Conservation (phyloP, 768 basidiomycete species). For the Fibroporia radiculosa region DNA sequence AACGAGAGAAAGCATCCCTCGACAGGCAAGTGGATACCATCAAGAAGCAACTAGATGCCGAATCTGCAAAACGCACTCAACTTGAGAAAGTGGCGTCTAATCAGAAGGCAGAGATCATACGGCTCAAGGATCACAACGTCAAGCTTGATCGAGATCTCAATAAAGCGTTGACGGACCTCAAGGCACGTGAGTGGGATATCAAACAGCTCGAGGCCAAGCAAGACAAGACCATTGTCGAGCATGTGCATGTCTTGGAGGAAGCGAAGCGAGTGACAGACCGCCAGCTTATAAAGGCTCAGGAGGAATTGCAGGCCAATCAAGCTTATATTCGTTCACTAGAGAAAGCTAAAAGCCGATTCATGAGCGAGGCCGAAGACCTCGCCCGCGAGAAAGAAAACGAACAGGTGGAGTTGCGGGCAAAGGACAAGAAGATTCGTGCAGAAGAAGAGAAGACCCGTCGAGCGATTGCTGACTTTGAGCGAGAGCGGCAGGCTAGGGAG, state of each 20-base stretch:
- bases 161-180: slow-evolving; percentile 72
- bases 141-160: slow-evolving; percentile 78
- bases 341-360: slow-evolving; percentile 65
- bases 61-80: slow-evolving; percentile 63
- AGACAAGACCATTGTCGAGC: slow-evolving; percentile 98
- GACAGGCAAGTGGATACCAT: slow-evolving; percentile 64
- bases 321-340: slow-evolving; percentile 82
- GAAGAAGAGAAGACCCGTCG: slow-evolving; percentile 56
- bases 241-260: slow-evolving; percentile 92
- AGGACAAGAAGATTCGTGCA: slow-evolving; percentile 56
- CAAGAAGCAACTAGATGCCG: slow-evolving; percentile 67
- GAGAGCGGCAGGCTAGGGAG: slow-evolving; percentile 59
- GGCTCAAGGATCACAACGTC: slow-evolving; percentile 57
- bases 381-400: slow-evolving; percentile 66
- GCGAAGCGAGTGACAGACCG: slow-evolving; percentile 93
- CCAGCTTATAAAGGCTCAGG: slow-evolving; percentile 75
- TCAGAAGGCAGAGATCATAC: slow-evolving; percentile 63
- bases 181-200: slow-evolving; percentile 77
- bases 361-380: slow-evolving; percentile 79
- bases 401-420: slow-evolving; percentile 52
- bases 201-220: slow-evolving; percentile 80
- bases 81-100: slow-evolving; percentile 57
- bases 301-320: slow-evolving; percentile 66
- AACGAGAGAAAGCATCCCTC: slow-evolving; percentile 72
- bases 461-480: slow-evolving; percentile 53